Evolutionary conservation across 768 basidiomycete genomes (phyloP).

Genomic region (Xerocomellus chrysenteron): DNA sequence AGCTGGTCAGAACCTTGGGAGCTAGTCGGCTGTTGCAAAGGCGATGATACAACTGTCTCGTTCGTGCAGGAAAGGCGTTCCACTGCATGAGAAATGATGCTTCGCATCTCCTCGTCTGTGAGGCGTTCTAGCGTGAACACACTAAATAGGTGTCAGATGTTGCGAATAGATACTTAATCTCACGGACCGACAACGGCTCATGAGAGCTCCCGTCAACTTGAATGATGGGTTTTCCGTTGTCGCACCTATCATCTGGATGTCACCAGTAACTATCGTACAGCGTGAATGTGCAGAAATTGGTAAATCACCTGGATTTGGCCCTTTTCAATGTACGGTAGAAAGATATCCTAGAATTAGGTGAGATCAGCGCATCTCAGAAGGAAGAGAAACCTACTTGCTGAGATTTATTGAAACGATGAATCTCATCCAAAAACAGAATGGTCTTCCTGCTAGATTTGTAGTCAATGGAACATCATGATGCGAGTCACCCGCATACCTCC

Average conservation of each 20-base stretch:
- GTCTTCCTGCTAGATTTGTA: slow-evolving; percentile 50
- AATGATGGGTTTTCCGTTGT: slow-evolving; percentile 92
- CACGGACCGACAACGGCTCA: slow-evolving; percentile 73
- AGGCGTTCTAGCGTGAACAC: slow-evolving; percentile 75
- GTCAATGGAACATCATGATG: not conserved
- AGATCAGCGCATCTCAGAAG: not conserved
- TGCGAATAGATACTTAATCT: not conserved
- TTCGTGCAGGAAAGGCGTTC: slow-evolving; percentile 31
- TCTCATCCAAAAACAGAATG: slow-evolving; percentile 79
- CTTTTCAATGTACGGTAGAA: slow-evolving; percentile 78
- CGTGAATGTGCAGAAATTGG: not conserved
- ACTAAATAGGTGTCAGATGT: slow-evolving; percentile 39
- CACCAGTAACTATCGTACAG: not conserved
- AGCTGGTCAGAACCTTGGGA: slow-evolving; percentile 21
- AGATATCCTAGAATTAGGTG: slow-evolving; percentile 55
- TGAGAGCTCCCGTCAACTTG: slow-evolving; percentile 67
- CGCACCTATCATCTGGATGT: slow-evolving; percentile 64
- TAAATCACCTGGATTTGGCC: slow-evolving; percentile 62
- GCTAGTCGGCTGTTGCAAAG: slow-evolving; percentile 7
- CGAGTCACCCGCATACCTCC: slow-evolving; percentile 42
- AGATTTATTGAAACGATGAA: slow-evolving; percentile 74
- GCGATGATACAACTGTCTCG: not conserved
- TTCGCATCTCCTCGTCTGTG: slow-evolving; percentile 56
- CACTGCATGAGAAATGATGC: slow-evolving; percentile 57
- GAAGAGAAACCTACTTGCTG: slow-evolving; percentile 50